These are phyloP conservation scores for Ramaria sp. DNA, from an alignment of 768 basidiomycete species.

Conservation along the genomic window DNA sequence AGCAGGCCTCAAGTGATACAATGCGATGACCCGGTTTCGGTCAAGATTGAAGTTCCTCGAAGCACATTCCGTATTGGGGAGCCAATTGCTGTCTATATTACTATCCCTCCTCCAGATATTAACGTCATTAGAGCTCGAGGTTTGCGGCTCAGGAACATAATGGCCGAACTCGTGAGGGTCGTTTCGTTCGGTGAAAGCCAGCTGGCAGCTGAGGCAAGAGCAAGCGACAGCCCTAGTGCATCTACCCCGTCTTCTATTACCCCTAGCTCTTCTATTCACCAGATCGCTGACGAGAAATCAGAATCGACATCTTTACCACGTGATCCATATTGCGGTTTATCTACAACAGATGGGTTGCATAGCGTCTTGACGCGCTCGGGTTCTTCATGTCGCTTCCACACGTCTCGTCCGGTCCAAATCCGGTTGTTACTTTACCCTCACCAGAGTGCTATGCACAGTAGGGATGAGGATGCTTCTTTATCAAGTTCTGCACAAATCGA, in stretches of 20 bases:
- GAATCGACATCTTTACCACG: background rate
- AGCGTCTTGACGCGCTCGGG: slow-evolving; percentile 68
- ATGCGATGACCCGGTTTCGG: slow-evolving; percentile 50
- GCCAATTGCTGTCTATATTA: slow-evolving; percentile 67
- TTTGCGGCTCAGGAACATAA: slow-evolving; percentile 68
- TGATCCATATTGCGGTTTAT: background rate
- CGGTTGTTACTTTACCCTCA: slow-evolving; percentile 58
- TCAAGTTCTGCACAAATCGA: slow-evolving; percentile 33
- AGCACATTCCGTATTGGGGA: slow-evolving; percentile 64
- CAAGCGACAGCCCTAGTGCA: background rate
- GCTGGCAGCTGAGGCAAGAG: background rate
- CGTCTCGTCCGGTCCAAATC: slow-evolving; percentile 56
- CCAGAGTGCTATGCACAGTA: slow-evolving; percentile 36
- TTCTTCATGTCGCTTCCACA: slow-evolving; percentile 85
- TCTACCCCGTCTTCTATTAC: background rate
- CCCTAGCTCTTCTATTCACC: background rate
- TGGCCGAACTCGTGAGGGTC: slow-evolving; percentile 62
- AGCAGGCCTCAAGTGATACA: slow-evolving; percentile 18
- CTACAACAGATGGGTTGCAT: background rate
- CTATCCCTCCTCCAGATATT: slow-evolving; percentile 62
- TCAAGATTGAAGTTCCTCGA: slow-evolving; percentile 63
- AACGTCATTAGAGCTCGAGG: slow-evolving; percentile 61
- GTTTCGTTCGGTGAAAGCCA: slow-evolving; percentile 10
- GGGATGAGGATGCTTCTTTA: slow-evolving; percentile 26
- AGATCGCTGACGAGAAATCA: background rate